These are phyloP conservation scores for Eudorina sp. DNA, from an alignment of 139 green algal genomes.

Conservation along the genomic window DNA sequence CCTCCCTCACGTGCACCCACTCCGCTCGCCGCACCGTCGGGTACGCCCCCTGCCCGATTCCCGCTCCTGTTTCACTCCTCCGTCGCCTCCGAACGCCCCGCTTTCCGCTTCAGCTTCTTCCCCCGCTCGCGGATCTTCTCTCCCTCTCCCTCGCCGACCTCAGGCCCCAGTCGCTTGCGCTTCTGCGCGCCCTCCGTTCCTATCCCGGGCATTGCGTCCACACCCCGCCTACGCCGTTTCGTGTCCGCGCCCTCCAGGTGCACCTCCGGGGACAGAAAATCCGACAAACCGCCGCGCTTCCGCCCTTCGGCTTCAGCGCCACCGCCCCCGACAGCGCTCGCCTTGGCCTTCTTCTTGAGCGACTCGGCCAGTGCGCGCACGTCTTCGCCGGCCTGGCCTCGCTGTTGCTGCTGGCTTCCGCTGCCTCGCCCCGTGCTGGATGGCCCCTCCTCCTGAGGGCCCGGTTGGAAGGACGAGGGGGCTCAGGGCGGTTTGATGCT, in stretches of 20 bases:
- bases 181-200: not conserved
- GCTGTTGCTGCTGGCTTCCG: not conserved
- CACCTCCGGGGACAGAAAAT: slow-evolving; percentile 32
- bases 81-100: not conserved
- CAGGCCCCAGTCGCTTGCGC: not conserved
- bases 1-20: too few species aligned
- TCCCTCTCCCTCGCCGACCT: not conserved
- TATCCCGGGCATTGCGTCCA: not conserved
- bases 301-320: not conserved
- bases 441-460: slow-evolving; percentile 32
- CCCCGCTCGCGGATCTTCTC: not conserved
- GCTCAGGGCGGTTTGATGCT: too few species aligned
- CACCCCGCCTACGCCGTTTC: not conserved
- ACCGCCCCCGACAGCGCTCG: not conserved
- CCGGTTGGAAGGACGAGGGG: not conserved
- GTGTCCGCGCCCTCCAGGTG: not conserved
- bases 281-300: not conserved
- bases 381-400: not conserved
- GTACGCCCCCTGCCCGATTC: not conserved
- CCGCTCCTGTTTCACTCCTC: not conserved
- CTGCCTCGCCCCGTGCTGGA: not conserved
- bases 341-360: slow-evolving; percentile 72
- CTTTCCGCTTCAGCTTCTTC: slow-evolving; percentile 1
- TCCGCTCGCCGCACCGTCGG: too few species aligned
- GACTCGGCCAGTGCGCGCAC: slow-evolving; percentile 57